Conservation (phyloP, 2,329 filamentous ascomycete genomes). For the Neopestalotiopsis rosae region DNA sequence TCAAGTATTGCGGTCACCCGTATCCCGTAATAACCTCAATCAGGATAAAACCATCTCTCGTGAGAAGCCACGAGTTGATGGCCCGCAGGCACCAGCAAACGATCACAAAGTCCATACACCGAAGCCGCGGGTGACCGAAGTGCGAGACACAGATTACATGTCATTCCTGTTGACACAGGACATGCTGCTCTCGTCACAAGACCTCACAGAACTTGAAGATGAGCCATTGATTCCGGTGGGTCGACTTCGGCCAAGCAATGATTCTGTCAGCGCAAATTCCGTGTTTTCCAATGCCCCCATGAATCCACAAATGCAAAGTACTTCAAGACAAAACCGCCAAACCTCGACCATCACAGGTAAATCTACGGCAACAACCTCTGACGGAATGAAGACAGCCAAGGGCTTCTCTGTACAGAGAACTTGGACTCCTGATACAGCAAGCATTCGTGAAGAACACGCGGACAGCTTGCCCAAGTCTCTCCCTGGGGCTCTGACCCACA, state of each 20-base stretch:
- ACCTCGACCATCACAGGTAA: neutral
- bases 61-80: neutral
- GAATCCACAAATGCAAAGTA: neutral
- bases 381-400: neutral
- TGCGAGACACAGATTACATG: slow-evolving; percentile 26
- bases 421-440: neutral
- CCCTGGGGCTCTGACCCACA: neutral
- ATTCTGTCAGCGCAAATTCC: neutral
- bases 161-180: slow-evolving; percentile 52
- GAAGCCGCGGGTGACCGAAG: neutral
- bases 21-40: neutral
- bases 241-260: neutral
- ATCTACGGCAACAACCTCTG: neutral
- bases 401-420: neutral
- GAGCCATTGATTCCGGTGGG: slow-evolving; percentile 25
- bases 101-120: neutral
- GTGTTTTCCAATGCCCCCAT: neutral
- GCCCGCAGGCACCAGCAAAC: neutral
- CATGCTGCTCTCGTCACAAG: slow-evolving; percentile 51
- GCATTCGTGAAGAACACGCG: neutral
- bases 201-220: slow-evolving; percentile 48
- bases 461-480: neutral
- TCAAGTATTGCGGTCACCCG: neutral
- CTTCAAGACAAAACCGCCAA: neutral
- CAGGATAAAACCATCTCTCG: neutral